Conservation (phyloP, 257 asterid genomes). For the Petrea volubilis region DNA sequence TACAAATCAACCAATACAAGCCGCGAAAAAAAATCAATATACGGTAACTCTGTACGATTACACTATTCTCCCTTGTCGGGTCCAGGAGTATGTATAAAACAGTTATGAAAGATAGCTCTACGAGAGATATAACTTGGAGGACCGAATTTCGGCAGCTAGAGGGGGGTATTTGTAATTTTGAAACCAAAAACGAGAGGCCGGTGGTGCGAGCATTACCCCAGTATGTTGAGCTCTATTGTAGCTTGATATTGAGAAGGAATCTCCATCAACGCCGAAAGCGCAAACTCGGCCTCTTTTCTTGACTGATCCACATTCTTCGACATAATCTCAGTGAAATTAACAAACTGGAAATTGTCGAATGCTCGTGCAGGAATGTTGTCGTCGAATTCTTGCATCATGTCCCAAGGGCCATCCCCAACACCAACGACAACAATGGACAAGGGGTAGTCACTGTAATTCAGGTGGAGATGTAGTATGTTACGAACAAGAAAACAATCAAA, state of each 20-base stretch:
- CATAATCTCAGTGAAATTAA: constrained; percentile 56
- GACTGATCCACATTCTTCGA: constrained; percentile 32
- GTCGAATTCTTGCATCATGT: constrained; percentile 50
- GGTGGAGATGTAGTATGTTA: constrained; percentile 14
- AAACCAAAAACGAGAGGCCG: neutral
- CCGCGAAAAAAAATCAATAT: neutral
- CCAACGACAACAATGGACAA: constrained; percentile 48
- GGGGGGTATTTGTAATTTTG: too few species aligned
- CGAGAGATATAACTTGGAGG: too few species aligned
- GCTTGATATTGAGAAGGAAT: constrained; percentile 58
- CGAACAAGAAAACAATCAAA: neutral
- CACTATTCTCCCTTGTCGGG: too few species aligned
- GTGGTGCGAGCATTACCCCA: constrained; percentile 31
- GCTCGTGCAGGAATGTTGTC: constrained; percentile 51
- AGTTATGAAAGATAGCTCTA: too few species aligned
- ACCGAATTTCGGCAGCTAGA: too few species aligned
- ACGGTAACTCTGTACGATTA: too few species aligned
- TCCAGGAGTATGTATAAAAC: too few species aligned
- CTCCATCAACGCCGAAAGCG: constrained; percentile 51
- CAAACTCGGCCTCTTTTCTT: constrained; percentile 49
- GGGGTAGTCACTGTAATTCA: constrained; percentile 36
- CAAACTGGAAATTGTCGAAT: constrained; percentile 54
- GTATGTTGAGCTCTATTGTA: constrained; percentile 45
- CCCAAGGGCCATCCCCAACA: constrained; percentile 58
- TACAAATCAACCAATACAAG: neutral